Percentiles rank a stretch among this genome's conserved stretches.
Conservation (phyloP, 2,329 filamentous ascomycete species). For the Aureobasidium sp. region DNA sequence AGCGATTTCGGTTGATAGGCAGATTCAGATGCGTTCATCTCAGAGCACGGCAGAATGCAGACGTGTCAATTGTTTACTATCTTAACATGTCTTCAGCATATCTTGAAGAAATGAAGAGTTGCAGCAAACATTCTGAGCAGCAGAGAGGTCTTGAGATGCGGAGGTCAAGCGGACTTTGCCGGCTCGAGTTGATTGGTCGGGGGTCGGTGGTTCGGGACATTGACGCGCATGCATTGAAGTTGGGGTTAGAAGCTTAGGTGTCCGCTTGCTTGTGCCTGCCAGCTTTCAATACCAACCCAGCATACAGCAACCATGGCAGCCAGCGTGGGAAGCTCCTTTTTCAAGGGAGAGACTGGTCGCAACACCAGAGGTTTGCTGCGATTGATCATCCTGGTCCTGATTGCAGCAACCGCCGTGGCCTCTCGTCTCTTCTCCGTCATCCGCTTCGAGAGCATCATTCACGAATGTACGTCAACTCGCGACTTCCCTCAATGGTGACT, state of each 20-base stretch:
- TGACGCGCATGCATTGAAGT: not conserved
- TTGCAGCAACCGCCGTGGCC: slow-evolving; percentile 83
- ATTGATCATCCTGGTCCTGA: slow-evolving; percentile 81
- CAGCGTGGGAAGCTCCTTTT: slow-evolving; percentile 42
- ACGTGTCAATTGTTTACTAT: not conserved
- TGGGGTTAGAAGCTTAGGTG: slow-evolving; percentile 4
- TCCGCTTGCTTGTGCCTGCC: not conserved
- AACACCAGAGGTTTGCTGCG: slow-evolving; percentile 79
- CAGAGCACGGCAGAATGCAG: not conserved
- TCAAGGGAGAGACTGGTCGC: slow-evolving; percentile 69
- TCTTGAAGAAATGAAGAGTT: not conserved
- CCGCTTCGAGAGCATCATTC: slow-evolving; percentile 98
- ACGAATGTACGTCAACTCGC: slow-evolving; percentile 71
- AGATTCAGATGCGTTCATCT: not conserved
- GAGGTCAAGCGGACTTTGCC: slow-evolving; percentile 1
- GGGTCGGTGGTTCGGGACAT: not conserved
- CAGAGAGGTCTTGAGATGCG: not conserved
- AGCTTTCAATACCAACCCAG: not conserved
- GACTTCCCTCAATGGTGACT: not conserved
- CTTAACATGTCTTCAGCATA: not conserved
- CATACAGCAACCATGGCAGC: slow-evolving; percentile 28
- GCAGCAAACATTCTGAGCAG: not conserved
- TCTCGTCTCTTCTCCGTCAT: slow-evolving; percentile 98
- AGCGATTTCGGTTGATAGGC: slow-evolving; percentile 7
- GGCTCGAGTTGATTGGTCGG: not conserved